Base-by-base conservation (phyloP, 805 yeast genomes). In the Yamadazyma takamatsuzukensis region DNA sequence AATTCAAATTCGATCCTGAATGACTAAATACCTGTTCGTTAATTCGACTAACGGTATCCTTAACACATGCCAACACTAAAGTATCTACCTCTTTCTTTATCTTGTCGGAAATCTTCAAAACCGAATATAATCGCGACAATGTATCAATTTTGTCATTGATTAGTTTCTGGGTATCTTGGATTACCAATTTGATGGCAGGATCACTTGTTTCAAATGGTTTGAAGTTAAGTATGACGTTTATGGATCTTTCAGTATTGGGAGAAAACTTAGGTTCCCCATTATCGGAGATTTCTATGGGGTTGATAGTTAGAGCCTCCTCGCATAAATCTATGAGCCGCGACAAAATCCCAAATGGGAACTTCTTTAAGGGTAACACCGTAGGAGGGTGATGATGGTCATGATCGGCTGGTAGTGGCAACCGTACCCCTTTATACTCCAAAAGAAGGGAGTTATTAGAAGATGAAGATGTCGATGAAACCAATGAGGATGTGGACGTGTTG, bases 61-160 rank as follows among this genome's bases (percentile, higher is more conserved):
- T 61, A 3, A 89, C 84, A 2, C 81, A 66, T 22, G 64, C 58
- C 17, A 83, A 56, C 3, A 88, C 88, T 48, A 78, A 61, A 14
- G 59, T 69, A 49, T 87, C 93, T 3, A 87, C 83, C 54, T 89
- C 96, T 32, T 71, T 74, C 33, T 85, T 83, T 30, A 88, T 78
- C 46, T 78, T 80, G 42, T 82, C 82, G 14, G 84, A 78, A 53
- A 82, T 87, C 34, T 81, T 76, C 39, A 85, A 64, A 2, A 86
- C 75, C 40, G 88, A 83, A 10, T 85, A 80, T 34, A 84, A 66
- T 48, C 96, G 65, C 12, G 76, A 64, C 13, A 87, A 70, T 0
- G 84, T 70, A 32, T 81, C 86, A 2, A 85, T 69, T 54, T 89
- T 89, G 12, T 72, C 75, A 30, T 67, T 67, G 1, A 80, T 78